phyloP scores from a whole-genome alignment of 208 protist genomes.

The Phytomonas sp. region DNA sequence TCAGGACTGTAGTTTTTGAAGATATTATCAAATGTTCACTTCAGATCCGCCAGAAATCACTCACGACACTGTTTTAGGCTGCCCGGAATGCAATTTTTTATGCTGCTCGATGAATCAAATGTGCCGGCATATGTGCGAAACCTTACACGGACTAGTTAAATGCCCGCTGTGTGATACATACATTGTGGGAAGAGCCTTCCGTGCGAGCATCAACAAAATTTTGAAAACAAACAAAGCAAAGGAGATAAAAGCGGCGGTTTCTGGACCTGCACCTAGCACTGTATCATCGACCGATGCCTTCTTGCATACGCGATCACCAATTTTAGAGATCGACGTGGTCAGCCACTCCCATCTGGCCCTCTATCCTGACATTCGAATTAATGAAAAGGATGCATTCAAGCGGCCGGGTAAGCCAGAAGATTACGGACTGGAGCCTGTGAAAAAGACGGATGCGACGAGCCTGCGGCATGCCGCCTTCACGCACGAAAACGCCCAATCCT shows the following conservation, averaged over 20 bases:
- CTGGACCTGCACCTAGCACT: neutral
- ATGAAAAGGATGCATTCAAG: constrained; percentile 21
- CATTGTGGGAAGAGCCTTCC: constrained; percentile 31
- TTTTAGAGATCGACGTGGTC: constrained; percentile 12
- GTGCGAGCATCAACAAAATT: constrained; percentile 20
- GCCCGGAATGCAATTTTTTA: constrained; percentile 23
- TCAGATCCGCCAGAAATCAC: neutral
- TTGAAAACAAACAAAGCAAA: constrained; percentile 14
- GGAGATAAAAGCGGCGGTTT: constrained; percentile 1
- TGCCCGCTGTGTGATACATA: constrained; percentile 28
- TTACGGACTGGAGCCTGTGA: constrained; percentile 12
- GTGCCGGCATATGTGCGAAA: constrained; percentile 25
- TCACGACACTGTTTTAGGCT: constrained; percentile 15
- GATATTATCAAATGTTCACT: neutral
- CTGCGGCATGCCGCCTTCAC: neutral
- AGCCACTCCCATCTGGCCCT: constrained; percentile 13
- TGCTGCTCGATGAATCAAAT: constrained; percentile 26
- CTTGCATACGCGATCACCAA: neutral
- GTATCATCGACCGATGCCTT: constrained; percentile 3
- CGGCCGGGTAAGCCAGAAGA: constrained; percentile 12
- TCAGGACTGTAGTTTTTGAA: neutral
- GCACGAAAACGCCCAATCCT: constrained; percentile 1
- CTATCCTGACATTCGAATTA: constrained; percentile 16
- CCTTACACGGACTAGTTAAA: constrained; percentile 21
- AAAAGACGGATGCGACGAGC: neutral